Percentiles rank a stretch among this genome's conserved stretches.
phyloP scores from a whole-genome alignment of 176 grass and related monocot species.

The sorghum (Sorghum bicolor) region Sorghum_bicolor_NCBIv3 NC_012870.2:6518001-6518500 shows the following conservation, averaged over 20 bases:
- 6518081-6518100: slow-evolving; percentile 18
- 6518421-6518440: neutral
- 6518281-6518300: neutral
- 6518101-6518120: slow-evolving; percentile 24
- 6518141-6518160: neutral
- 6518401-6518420: no score
- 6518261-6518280: neutral
- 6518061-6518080: neutral
- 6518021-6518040: neutral
- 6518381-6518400: no score
- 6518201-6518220: slow-evolving; percentile 20
- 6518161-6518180: neutral
- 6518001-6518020: neutral
- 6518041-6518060: slow-evolving; percentile 13
- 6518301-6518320: no score
- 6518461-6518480: neutral
- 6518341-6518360: no score
- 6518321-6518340: no score
- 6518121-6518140: slow-evolving; percentile 24
- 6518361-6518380: no score
- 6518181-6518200: neutral
- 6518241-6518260: neutral
- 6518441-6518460: neutral
- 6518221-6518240: slow-evolving; percentile 9
- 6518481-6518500: neutral